Base-by-base conservation (phyloP, 768 basidiomycete genomes). In the Boletus rufocinnamomeus region DNA sequence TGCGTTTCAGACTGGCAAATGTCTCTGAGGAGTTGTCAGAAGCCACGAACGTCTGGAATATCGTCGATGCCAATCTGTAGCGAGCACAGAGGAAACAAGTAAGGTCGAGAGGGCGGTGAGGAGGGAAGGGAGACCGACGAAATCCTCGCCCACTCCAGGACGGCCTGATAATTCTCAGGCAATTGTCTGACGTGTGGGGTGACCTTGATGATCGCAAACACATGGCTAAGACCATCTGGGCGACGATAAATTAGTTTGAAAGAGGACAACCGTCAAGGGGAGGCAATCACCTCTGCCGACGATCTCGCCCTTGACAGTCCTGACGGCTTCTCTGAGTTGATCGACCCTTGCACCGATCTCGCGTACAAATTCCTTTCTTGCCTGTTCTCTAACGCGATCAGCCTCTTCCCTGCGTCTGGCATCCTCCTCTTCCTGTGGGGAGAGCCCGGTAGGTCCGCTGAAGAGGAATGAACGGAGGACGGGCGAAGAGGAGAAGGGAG, bases 61-160 rank as follows among this genome's bases (percentile, higher is more conserved):
- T 87, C 3, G 97, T 95, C 6, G 97, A 96, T 0, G 97, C 97
- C 63, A 98, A 79, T 37, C 95, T 98, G 59, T 43, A 53, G 50
- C 40, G 51, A 64, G 52, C 32, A 38, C 25, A 37, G 38, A 35
- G 37, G 41, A 34, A 40, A 46, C 17, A 56, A 37, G 48, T 65
- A 27, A 61, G 64, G 50, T 51, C 7, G 52, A 50, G 47, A 32
- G 13, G 49, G 35, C 7, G 16, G 38, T 16, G 37, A n/a, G 44
- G 25, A 52, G 16, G n/a, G 41, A 50, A 54, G 40, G 48, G 48
- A 46, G 41, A 81, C 94, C 69, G 59, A 96, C 94, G 96, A 96
- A 69, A 98, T 97, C 54, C 95, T 79, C 6, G 91, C 97, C 96
- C 97, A 99, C 73, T 98, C 96, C 8, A 96, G 70, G 47, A 98